Evolutionary conservation across 2,329 filamentous ascomycete genomes (phyloP), one percentile per base, ranked within the genome.

Genomic region (Thermomyces lanuginosus): DNA sequence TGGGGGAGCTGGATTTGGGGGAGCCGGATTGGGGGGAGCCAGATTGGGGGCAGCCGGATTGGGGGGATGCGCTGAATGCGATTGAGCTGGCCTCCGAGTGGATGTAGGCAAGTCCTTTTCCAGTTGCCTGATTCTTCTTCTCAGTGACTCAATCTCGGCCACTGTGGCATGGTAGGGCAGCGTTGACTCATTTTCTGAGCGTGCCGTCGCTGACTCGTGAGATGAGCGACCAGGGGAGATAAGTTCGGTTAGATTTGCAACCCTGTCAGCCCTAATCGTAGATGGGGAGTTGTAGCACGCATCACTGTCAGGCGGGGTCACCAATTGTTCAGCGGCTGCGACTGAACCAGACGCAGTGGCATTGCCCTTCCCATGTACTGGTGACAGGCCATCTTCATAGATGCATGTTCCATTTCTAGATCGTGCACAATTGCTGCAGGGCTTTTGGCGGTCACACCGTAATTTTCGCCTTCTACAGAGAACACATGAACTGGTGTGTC

Each of bases 391-490:
- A 12, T 37, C 41, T 5, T 50, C 42, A 37, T 69, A 72, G 1
- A 63, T 56, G 40, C 69, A 74, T 12, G 55, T 51, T 10, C 53
- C 53, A 29, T 61, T 63, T 36, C 56, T 61, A 12, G 66, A 65
- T 35, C 63, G 62, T n/a, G 63, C 32, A 39, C 72, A 76, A 31
- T 71, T 69, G 32, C 55, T 60, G 39, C 71, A 76, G 1, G 72
- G 72, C 5, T 51, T 46, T 32, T 63, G 61, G 25, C 66, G 63
- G 40, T 76, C 64, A 40, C 71, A 76, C 24, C 62, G 60, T 32
- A 75, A 64, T 45, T 76, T 76, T 21, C 69, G 65, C 29, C 51
- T 60, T 22, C 70, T 57, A 39, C 72, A 76, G 21, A 68, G 55
- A 36, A 60, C 51, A 42, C 69, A 73, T 1, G 69, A 60, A 9